A percentile compares a stretch with the other conserved stretches of the same genome.
Conservation (phyloP, 768 basidiomycete genomes). For the Nidularia sp. region DNA sequence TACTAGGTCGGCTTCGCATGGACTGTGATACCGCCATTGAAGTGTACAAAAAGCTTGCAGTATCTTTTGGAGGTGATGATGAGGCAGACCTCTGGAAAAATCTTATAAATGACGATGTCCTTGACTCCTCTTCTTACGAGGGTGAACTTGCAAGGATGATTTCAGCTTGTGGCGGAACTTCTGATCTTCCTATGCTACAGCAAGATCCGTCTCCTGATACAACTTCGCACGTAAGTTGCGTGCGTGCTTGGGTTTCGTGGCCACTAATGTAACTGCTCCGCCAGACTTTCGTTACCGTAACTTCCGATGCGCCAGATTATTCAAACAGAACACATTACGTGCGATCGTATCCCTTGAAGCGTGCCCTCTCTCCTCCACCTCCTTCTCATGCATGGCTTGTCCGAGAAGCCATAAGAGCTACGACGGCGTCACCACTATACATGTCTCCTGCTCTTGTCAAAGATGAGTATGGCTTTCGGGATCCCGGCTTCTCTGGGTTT, state of each 20-base stretch:
- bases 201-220: background rate
- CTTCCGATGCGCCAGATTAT: slow-evolving; percentile 14
- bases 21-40: slow-evolving; percentile 18
- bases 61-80: slow-evolving; percentile 8
- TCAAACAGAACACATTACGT: slow-evolving; percentile 14
- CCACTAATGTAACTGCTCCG: background rate
- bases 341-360: slow-evolving; percentile 14
- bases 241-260: background rate
- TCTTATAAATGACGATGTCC: too few relatives aligned
- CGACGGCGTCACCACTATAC: slow-evolving; percentile 11
- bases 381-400: slow-evolving; percentile 14
- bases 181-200: background rate
- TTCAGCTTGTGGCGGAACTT: background rate
- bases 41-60: slow-evolving; percentile 12
- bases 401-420: slow-evolving; percentile 13
- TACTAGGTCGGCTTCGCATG: slow-evolving; percentile 20
- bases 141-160: background rate
- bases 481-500: slow-evolving; percentile 18
- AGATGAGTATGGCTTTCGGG: slow-evolving; percentile 14
- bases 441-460: slow-evolving; percentile 9
- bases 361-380: slow-evolving; percentile 2
- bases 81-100: slow-evolving; percentile 12
- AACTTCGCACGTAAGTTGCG: background rate
- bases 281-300: slow-evolving; percentile 16
- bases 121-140: too few relatives aligned